Conservation (phyloP, 2,329 filamentous ascomycete genomes). For the Fusarium sp. region DNA sequence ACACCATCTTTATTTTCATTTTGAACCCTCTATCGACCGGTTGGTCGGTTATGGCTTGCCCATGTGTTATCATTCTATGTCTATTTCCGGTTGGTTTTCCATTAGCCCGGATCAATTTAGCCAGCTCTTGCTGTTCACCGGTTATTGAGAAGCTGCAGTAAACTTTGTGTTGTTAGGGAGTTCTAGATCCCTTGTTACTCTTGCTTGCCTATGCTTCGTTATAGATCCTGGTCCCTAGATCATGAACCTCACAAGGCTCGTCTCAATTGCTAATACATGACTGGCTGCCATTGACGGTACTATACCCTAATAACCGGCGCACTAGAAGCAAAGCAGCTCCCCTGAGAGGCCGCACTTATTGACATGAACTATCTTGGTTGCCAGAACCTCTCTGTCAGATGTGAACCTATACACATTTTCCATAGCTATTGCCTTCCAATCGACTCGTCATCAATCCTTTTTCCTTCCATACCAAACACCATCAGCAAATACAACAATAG, state of each 20-base stretch:
- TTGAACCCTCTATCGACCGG: background rate
- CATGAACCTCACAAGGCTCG: no score
- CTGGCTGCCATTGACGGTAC: background rate
- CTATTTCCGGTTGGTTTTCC: background rate
- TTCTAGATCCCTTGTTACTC: background rate
- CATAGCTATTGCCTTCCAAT: background rate
- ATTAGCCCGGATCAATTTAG: constrained; percentile 12
- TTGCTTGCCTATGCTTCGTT: background rate
- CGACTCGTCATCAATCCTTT: constrained; percentile 15
- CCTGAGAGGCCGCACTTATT: constrained; percentile 4
- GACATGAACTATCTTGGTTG: background rate
- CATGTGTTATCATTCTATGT: background rate
- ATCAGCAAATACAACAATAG: constrained; percentile 5
- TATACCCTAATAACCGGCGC: background rate
- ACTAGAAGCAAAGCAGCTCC: background rate
- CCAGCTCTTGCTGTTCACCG: constrained; percentile 2
- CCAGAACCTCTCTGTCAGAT: background rate
- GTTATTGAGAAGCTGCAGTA: constrained; percentile 1
- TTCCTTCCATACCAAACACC: constrained; percentile 7
- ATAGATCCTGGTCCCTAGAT: background rate
- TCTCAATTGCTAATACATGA: background rate
- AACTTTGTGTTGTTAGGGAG: background rate
- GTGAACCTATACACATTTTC: background rate
- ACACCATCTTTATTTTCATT: constrained; percentile 4
- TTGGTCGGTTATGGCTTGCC: constrained; percentile 24